These are phyloP conservation scores for Dothidotthia symphoricarpi DNA, from an alignment of 2,329 filamentous ascomycete genomes.

Conservation along the genomic window DNA sequence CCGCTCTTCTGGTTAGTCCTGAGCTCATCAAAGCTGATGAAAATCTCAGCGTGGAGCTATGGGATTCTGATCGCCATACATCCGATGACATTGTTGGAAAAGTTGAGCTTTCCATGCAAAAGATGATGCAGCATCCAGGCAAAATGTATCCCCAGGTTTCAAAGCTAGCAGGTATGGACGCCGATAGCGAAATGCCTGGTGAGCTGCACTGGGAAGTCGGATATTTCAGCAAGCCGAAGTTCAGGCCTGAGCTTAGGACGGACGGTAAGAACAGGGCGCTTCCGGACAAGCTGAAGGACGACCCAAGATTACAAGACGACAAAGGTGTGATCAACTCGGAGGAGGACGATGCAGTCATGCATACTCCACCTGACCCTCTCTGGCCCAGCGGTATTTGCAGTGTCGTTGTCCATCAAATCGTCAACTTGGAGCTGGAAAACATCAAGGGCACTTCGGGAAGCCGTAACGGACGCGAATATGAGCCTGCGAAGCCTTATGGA, in stretches of 20 bases:
- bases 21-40: conserved; percentile 93
- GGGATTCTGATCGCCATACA: conserved; percentile 91
- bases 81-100: conserved; percentile 96
- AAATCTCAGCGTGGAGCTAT: conserved; percentile 87
- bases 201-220: conserved; percentile 95
- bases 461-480: conserved; percentile 80
- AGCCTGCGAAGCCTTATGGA: conserved; percentile 80
- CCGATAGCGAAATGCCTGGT: conserved; percentile 85
- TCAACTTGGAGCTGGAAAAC: conserved; percentile 89
- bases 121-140: conserved; percentile 90
- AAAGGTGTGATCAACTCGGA: conserved; percentile 71
- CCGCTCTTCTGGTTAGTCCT: conserved; percentile 79
- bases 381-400: conserved; percentile 91
- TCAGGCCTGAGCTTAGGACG: conserved; percentile 78
- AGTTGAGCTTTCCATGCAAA: conserved; percentile 87
- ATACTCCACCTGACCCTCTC: conserved; percentile 91
- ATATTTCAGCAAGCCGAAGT: conserved; percentile 87
- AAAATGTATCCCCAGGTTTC: conserved; percentile 90
- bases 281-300: conserved; percentile 69
- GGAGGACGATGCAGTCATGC: conserved; percentile 79
- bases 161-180: conserved; percentile 76
- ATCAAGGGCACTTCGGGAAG: conserved; percentile 81
- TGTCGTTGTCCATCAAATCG: conserved; percentile 88
- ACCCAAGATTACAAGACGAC: conserved; percentile 81
- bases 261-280: conserved; percentile 80